Percentiles rank a stretch among this genome's conserved stretches.
These are phyloP conservation scores for Ramularia endophylla DNA, from an alignment of 2,329 filamentous ascomycete genomes.

Conservation along the genomic window DNA sequence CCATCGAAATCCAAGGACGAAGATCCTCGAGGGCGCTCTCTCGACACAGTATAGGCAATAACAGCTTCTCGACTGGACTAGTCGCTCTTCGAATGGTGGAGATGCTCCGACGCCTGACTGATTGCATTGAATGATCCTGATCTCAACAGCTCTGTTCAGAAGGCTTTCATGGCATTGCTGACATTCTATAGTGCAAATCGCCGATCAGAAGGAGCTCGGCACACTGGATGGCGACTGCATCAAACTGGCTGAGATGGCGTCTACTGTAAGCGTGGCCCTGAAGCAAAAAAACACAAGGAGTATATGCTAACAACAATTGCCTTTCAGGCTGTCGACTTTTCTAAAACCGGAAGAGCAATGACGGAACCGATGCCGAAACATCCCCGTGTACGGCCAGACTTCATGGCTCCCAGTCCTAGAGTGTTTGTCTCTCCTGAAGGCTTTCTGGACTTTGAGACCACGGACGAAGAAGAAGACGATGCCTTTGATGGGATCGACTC, in stretches of 20 bases:
- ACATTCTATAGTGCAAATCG: conserved; percentile 27
- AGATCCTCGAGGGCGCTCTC: too few species aligned
- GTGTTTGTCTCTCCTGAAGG: conserved; percentile 39
- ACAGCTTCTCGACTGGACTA: too few species aligned
- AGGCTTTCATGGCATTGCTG: too few species aligned
- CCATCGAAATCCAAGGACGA: too few species aligned
- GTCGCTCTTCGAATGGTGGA: too few species aligned
- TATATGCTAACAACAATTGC: background rate
- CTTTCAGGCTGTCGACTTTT: conserved; percentile 35
- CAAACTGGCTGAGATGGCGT: conserved; percentile 34
- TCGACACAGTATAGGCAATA: too few species aligned
- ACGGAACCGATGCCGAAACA: conserved; percentile 42
- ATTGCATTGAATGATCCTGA: too few species aligned
- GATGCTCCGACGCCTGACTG: too few species aligned
- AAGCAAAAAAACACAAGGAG: too few species aligned
- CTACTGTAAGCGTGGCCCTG: background rate
- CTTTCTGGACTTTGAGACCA: conserved; percentile 44
- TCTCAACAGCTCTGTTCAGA: too few species aligned
- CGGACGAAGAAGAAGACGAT: conserved; percentile 42
- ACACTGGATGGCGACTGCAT: conserved; percentile 32
- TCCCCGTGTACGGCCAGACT: conserved; percentile 43
- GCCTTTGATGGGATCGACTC: conserved; percentile 30
- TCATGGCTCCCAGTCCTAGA: conserved; percentile 47
- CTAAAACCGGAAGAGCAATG: conserved; percentile 55
- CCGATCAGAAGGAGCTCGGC: conserved; percentile 31